Percentiles rank a stretch among this genome's conserved stretches.
Evolutionary conservation across 2,329 filamentous ascomycete species (phyloP).

Genomic region (Xylariales sp.): DNA sequence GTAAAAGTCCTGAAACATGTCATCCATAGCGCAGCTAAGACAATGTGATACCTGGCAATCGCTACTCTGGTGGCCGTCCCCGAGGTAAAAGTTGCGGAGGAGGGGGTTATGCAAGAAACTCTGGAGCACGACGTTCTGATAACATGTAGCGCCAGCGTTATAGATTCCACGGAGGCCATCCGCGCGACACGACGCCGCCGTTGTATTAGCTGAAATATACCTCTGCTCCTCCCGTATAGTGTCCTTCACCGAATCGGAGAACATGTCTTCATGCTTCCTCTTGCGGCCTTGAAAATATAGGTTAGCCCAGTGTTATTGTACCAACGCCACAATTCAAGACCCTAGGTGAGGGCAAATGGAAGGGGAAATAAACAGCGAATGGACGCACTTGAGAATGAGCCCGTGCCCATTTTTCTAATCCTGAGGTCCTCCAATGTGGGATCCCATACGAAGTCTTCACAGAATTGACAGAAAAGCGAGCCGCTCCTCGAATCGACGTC

Average conservation of each 20-base stretch:
- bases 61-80: constrained; percentile 84
- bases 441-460: constrained; percentile 85
- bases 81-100: constrained; percentile 90
- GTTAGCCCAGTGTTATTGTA: constrained; percentile 3
- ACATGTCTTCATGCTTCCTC: constrained; percentile 79
- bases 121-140: constrained; percentile 96
- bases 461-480: constrained; percentile 82
- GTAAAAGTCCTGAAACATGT: constrained; percentile 79
- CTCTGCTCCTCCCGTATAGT: constrained; percentile 72
- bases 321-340: not conserved
- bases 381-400: constrained; percentile 69
- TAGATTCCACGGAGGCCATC: constrained; percentile 92
- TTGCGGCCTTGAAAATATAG: constrained; percentile 66
- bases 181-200: constrained; percentile 82
- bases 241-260: constrained; percentile 68
- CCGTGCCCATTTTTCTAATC: constrained; percentile 74
- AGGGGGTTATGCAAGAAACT: constrained; percentile 94
- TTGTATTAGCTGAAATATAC: constrained; percentile 83
- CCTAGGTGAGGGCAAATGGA: not conserved
- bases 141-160: constrained; percentile 98
- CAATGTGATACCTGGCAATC: constrained; percentile 75
- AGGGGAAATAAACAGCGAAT: constrained; percentile 40
- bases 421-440: constrained; percentile 81
- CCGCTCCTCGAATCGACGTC: constrained; percentile 83
- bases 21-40: constrained; percentile 77